Conservation (phyloP, 2,329 filamentous ascomycete genomes). For the Rutstroemia sp. region DNA sequence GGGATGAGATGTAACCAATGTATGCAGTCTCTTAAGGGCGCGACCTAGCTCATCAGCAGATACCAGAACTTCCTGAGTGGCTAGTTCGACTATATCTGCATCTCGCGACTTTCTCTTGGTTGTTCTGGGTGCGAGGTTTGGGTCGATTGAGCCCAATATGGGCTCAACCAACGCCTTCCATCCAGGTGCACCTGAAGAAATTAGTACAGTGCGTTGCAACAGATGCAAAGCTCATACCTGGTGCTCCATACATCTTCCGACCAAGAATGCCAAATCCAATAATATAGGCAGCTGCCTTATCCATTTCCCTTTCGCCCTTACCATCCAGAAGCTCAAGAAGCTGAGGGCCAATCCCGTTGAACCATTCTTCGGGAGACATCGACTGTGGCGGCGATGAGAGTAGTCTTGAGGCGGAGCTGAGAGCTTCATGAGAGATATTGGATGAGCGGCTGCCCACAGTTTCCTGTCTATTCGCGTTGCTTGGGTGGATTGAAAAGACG, state of each 20-base stretch:
- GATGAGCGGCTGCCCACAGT: conserved; percentile 40
- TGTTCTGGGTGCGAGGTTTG: conserved; percentile 16
- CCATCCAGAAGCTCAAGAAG: conserved; percentile 56
- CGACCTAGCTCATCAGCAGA: conserved; percentile 38
- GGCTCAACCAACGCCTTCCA: conserved; percentile 57
- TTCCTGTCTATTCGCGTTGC: conserved; percentile 16
- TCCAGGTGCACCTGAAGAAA: conserved; percentile 42
- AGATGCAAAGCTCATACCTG: conserved; percentile 36
- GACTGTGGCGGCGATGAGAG: conserved; percentile 51
- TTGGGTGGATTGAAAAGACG: conserved; percentile 59
- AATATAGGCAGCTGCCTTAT: conserved; percentile 52
- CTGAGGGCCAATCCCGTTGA: conserved; percentile 52
- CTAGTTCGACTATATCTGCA: conserved; percentile 16
- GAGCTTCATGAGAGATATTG: conserved; percentile 60
- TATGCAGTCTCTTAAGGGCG: conserved; percentile 47
- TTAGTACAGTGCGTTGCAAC: conserved; percentile 5
- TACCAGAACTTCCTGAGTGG: conserved; percentile 29
- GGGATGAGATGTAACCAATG: conserved; percentile 54
- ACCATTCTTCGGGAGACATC: conserved; percentile 51
- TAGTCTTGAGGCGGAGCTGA: conserved; percentile 55
- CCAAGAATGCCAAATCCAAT: conserved; percentile 62
- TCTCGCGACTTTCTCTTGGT: not conserved
- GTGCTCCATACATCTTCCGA: conserved; percentile 54
- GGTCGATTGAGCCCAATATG: conserved; percentile 45
- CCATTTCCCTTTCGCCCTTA: conserved; percentile 46